Evolutionary conservation across 352 stramenopile genomes (phyloP).

Genomic region (Phytophthora pini): DNA sequence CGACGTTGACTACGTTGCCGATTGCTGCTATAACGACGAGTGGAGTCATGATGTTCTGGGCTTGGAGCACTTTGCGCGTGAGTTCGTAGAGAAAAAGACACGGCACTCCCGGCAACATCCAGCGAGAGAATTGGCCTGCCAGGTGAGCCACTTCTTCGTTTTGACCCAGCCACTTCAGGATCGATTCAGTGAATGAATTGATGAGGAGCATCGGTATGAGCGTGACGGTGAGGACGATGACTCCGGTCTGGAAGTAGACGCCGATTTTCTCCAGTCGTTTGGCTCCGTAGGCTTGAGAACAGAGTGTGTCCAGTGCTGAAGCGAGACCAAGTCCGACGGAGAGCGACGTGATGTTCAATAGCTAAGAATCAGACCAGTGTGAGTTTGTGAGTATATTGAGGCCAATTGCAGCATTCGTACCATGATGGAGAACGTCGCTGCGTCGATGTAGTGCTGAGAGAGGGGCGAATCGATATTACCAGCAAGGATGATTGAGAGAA

Average conservation of each 20-base stretch:
- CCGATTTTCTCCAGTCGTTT: constrained; percentile 65
- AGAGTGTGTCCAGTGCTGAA: constrained; percentile 79
- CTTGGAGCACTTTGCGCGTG: constrained; percentile 69
- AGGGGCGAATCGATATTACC: constrained; percentile 63
- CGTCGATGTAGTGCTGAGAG: constrained; percentile 58
- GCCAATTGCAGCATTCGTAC: constrained; percentile 8
- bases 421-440: constrained; percentile 53
- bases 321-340: constrained; percentile 62
- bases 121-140: constrained; percentile 60
- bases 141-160: constrained; percentile 49
- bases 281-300: constrained; percentile 63
- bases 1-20: constrained; percentile 67
- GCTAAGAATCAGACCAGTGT: not conserved
- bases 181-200: constrained; percentile 51
- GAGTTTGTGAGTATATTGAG: not conserved
- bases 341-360: constrained; percentile 31
- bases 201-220: constrained; percentile 51
- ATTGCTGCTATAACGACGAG: constrained; percentile 63
- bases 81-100: constrained; percentile 83
- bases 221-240: constrained; percentile 46
- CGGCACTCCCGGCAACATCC: constrained; percentile 57
- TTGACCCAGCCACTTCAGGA: constrained; percentile 48
- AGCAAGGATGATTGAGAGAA: constrained; percentile 57
- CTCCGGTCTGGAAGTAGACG: constrained; percentile 69
- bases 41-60: constrained; percentile 68